Base-by-base conservation (phyloP, 371 early-diverging fungal species). In the Actinomucor elegans region DNA sequence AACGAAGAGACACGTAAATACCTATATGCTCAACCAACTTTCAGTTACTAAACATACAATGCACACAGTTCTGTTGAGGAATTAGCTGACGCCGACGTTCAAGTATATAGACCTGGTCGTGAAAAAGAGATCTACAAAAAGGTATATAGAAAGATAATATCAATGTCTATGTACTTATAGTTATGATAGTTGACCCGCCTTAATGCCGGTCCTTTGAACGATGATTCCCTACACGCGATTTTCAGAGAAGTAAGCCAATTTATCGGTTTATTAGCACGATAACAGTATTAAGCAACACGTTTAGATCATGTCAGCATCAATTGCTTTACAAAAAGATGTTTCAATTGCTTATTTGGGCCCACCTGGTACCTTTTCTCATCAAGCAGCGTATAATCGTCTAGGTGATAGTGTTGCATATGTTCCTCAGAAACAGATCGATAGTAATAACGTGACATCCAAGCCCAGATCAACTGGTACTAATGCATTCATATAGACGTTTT, bases 261-360 rank as follows among this genome's bases (percentile, higher is more conserved):
- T n/a, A n/a, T n/a, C n/a, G n/a, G n/a, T n/a, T n/a, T n/a, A n/a
- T n/a, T n/a, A n/a, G n/a, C n/a, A n/a, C n/a, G n/a, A n/a, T n/a
- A n/a, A n/a, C n/a, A n/a, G n/a, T n/a, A n/a, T n/a, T n/a, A n/a
- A n/a, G n/a, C n/a, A n/a, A n/a, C n/a, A n/a, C 8, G 4, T 10
- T 42, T 36, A 79, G 75, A 89, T 94, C 66, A 93, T 93, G 92
- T 93, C 93, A 1, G 92, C 93, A 0, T 90, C 92, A 8, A 90
- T 94, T 52, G 87, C 92, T 5, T 75, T 94, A 23, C 92, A 92
- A 71, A 82, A 87, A 43, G 86, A 92, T 17, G 81, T 88, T 7
- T 75, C 84, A 5, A 83, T 97, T 24, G 94, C 92, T 14, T 96
- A 90, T 61, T 82, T 98, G 11, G 98, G 98, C 4, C 96, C 98